Evolutionary conservation across 2,329 filamentous ascomycete species (phyloP), one percentile per base, ranked within the genome.

Genomic region (Pseudogymnoascus sp.): DNA sequence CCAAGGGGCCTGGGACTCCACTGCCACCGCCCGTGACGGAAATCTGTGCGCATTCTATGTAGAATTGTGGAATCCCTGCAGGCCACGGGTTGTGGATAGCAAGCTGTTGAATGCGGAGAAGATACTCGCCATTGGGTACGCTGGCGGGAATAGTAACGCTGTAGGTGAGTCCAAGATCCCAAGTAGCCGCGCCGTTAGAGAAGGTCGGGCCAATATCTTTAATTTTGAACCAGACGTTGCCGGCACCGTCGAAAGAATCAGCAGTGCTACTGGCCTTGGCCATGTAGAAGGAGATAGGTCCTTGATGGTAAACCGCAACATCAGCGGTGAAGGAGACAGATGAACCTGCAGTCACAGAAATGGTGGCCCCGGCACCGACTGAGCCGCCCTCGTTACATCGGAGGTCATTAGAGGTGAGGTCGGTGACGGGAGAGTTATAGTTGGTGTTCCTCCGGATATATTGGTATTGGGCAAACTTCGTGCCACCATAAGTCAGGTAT

Each of bases 401-500:
- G 35, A 78, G 69, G 65, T 78, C 75, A 68, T 83, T 81, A 7
- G 70, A 73, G 8, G 76, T 76, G 18, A 75, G 77, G 3, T 83
- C 83, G 53, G 73, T 72, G 12, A 85, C 67, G 8, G 75, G 76
- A 68, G 84, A 74, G 38, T 78, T 76, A 69, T 84, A 83, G n/a
- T 63, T 63, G 59, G 62, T 63, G 40, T 61, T 63, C 37, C 74
- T 74, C 12, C 75, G 72, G 2, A 83, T 83, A 8, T 79, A 77
- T 59, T 63, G 53, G 37, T 63, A 63, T 28, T 63, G 62, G n/a
- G 62, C 35, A 60, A 60, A 63, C 35, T 63, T 60, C 2, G 33
- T 59, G 18, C 53, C 33, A 18, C 59, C 59, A 14, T 35, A 56
- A 18, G 62, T 63, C 16, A 63, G 21, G 16, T 63, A 63, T 28